Evolutionary conservation across 805 yeast genomes (phyloP), one percentile per base, ranked within the genome.

Genomic region (Kodamaea leandrae): DNA sequence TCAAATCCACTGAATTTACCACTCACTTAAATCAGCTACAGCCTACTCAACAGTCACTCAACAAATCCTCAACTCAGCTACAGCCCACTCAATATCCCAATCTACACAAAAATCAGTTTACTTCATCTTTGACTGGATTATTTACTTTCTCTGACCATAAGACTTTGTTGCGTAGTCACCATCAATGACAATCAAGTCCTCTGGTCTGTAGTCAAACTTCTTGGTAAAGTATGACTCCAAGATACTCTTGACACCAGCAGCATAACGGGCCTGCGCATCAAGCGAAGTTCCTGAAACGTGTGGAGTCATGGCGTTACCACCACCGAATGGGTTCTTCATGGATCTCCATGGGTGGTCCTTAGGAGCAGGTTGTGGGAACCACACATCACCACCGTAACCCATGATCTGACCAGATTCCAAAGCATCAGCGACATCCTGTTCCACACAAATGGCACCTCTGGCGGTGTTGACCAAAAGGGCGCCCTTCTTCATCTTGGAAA

Each of bases 311-410:
- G 90, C 91, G 53, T 86, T 85, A 50, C 91, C 91, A 26, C 78
- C 85, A 44, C 83, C 83, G 50, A 71, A 76, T 54, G 75, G 67
- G 75, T 83, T 82, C 36, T 66, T 57, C 80, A 83, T 76, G 8
- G 69, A 41, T 71, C 88, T 74, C 93, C 93, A 85, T 50, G 89
- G 89, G 57, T 83, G 89, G 60, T 73, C 74, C 41, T 68, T 66
- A 48, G 89, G 88, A 19, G 91, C 86, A 32, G 95, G 95, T 63
- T 85, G 95, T n/a, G 82, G 83, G 68, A 55, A 75, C 88, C 91
- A 84, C 39, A 85, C 93, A 62, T 85, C 93, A 52, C 91, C 93
- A 54, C 90, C 93, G 58, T 84, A 85, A 39, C 90, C 91, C 53
- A 82, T 71, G 37, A 85, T 59, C 52, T 81, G 82, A 37, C 93